phyloP scores from a whole-genome alignment of 2,329 filamentous ascomycete genomes.

The Exophiala calicioides region DNA sequence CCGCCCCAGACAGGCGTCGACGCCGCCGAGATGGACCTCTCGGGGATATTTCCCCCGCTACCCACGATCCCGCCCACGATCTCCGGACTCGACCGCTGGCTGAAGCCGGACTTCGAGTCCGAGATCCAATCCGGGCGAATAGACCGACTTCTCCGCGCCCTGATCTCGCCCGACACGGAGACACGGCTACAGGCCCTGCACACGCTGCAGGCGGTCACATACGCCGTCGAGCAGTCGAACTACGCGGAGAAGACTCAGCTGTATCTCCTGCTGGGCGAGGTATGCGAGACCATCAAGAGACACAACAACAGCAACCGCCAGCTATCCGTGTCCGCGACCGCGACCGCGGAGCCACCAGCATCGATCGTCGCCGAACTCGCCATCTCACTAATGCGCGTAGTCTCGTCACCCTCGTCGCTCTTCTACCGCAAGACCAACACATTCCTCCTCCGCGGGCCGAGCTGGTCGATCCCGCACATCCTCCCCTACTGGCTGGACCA shows the following conservation, averaged over 20 bases:
- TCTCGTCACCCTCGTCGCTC: conserved; percentile 74
- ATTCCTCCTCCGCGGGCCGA: conserved; percentile 75
- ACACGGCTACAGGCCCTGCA: conserved; percentile 76
- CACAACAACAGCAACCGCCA: background rate
- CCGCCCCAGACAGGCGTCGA: background rate
- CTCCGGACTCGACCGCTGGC: conserved; percentile 47
- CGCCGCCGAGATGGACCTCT: conserved; percentile 45
- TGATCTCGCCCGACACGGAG: conserved; percentile 72
- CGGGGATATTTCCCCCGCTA: conserved; percentile 55
- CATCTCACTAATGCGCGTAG: conserved; percentile 63
- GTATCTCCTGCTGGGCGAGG: conserved; percentile 78
- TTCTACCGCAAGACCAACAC: conserved; percentile 85
- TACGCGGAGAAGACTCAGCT: conserved; percentile 61
- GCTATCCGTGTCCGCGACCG: background rate
- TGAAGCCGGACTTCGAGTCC: conserved; percentile 69
- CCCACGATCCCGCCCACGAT: conserved; percentile 48
- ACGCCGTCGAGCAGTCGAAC: conserved; percentile 59
- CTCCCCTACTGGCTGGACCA: conserved; percentile 65
- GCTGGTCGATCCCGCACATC: conserved; percentile 65
- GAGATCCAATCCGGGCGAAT: conserved; percentile 73
- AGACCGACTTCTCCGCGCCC: conserved; percentile 68
- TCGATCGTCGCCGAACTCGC: conserved; percentile 77
- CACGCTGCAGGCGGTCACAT: conserved; percentile 57
- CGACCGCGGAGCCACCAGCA: conserved; percentile 57
- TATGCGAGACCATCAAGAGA: conserved; percentile 64